Evolutionary conservation across 768 basidiomycete species (phyloP).

Genomic region (Kwoniella shandongensis): DNA sequence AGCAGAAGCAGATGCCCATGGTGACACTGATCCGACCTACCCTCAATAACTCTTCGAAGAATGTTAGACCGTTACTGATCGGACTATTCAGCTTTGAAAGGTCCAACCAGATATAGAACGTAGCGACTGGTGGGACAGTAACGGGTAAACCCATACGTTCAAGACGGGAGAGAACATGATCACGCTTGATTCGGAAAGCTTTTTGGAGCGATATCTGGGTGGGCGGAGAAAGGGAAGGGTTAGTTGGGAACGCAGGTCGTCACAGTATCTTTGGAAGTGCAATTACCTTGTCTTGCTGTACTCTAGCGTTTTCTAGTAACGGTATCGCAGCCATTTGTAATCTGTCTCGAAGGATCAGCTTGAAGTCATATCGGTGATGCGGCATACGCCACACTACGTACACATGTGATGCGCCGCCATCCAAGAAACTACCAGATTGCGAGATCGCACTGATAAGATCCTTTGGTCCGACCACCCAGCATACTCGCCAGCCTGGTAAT

Average conservation of each 20-base stretch:
- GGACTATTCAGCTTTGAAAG: constrained; percentile 75
- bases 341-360: constrained; percentile 33
- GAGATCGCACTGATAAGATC: constrained; percentile 63
- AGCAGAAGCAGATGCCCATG: not conserved
- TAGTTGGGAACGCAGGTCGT: no score
- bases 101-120: constrained; percentile 95
- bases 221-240: no score
- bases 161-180: constrained; percentile 81
- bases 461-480: constrained; percentile 59
- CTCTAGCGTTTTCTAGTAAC: constrained; percentile 70
- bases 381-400: constrained; percentile 56
- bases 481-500: constrained; percentile 87
- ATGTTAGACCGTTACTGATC: constrained; percentile 83
- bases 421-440: constrained; percentile 91
- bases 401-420: constrained; percentile 93
- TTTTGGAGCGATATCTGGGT: constrained; percentile 74
- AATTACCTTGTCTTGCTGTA: constrained; percentile 71
- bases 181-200: constrained; percentile 87
- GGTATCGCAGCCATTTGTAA: constrained; percentile 86
- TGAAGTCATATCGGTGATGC: not conserved
- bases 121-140: constrained; percentile 60
- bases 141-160: constrained; percentile 75
- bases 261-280: no score
- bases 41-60: constrained; percentile 92
- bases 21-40: constrained; percentile 57